These are phyloP conservation scores for Pseudogymnoascus sp. DNA, from an alignment of 2,329 filamentous ascomycete species.

Conservation along the genomic window DNA sequence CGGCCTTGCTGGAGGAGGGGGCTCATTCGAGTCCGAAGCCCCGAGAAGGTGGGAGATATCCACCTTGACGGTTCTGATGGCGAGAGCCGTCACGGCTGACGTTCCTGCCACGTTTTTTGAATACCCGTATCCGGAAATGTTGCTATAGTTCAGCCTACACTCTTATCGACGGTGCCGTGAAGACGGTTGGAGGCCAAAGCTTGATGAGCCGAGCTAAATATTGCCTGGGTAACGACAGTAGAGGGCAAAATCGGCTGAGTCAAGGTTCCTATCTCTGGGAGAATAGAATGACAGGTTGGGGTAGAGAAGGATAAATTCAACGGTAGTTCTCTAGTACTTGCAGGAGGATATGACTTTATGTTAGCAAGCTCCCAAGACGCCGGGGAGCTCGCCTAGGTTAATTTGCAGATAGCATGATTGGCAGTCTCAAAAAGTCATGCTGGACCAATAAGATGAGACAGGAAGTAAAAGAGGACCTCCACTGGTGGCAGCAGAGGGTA, in stretches of 20 bases:
- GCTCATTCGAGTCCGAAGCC: slow-evolving; percentile 65
- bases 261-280: slow-evolving; percentile 1
- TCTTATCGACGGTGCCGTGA: slow-evolving; percentile 5
- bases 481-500: not conserved
- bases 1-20: slow-evolving; percentile 40
- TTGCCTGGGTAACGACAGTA: not conserved
- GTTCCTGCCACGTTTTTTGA: slow-evolving; percentile 7
- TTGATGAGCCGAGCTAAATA: not conserved
- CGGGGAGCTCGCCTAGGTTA: slow-evolving; percentile 9
- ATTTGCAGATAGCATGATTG: slow-evolving; percentile 10
- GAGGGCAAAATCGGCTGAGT: not conserved
- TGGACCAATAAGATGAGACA: slow-evolving; percentile 10
- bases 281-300: slow-evolving; percentile 5
- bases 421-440: slow-evolving; percentile 2
- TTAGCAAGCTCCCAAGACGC: not conserved
- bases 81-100: slow-evolving; percentile 29
- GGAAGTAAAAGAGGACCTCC: not conserved
- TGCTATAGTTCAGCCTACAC: slow-evolving; percentile 14
- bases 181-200: not conserved
- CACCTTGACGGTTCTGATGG: slow-evolving; percentile 59
- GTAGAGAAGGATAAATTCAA: slow-evolving; percentile 5
- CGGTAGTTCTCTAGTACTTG: slow-evolving; percentile 5
- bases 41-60: slow-evolving; percentile 91
- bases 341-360: slow-evolving; percentile 6
- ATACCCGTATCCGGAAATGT: slow-evolving; percentile 22